A percentile compares a stretch with the other conserved stretches of the same genome.
phyloP scores from a whole-genome alignment of 1,284 basidiomycete genomes.

The Ceratorhiza oryzae-sativae region DNA sequence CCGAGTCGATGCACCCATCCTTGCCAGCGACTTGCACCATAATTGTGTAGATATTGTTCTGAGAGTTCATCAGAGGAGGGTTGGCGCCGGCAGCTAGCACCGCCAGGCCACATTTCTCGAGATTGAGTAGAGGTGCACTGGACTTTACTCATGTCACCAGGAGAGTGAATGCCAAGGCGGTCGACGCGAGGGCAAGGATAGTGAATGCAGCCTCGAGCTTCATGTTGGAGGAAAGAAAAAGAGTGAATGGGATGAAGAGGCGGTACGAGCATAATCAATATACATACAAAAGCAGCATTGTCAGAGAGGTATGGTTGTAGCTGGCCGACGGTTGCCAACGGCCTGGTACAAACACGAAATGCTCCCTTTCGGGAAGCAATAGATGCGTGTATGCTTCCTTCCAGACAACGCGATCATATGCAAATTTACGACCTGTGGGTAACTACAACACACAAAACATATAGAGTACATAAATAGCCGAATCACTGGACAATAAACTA shows the following conservation, averaged over 20 bases:
- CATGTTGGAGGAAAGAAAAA: neutral
- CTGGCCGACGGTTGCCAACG: too few relatives aligned
- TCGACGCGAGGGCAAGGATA: conserved; percentile 13
- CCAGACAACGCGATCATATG: too few relatives aligned
- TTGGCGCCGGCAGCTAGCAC: conserved; percentile 6
- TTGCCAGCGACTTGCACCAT: conserved; percentile 14
- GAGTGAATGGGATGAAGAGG: neutral
- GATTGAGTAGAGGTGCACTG: neutral
- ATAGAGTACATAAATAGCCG: neutral
- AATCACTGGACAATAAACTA: neutral
- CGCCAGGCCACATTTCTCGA: neutral
- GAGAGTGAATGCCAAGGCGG: conserved; percentile 14
- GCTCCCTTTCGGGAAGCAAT: too few relatives aligned
- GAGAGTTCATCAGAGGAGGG: neutral
- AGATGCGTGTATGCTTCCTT: too few relatives aligned
- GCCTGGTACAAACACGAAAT: too few relatives aligned
- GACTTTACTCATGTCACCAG: conserved; percentile 22
- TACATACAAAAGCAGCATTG: too few relatives aligned
- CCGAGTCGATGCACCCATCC: neutral
- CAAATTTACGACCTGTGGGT: too few relatives aligned
- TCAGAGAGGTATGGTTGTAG: too few relatives aligned
- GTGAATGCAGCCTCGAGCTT: conserved; percentile 21
- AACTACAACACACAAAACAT: neutral
- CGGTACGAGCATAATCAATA: too few relatives aligned
- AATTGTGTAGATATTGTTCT: conserved; percentile 28